Percentiles rank a stretch among this genome's conserved stretches.
These are phyloP conservation scores for Sonneratia alba DNA, from an alignment of 345 rosid species.

Conservation along the genomic window DNA sequence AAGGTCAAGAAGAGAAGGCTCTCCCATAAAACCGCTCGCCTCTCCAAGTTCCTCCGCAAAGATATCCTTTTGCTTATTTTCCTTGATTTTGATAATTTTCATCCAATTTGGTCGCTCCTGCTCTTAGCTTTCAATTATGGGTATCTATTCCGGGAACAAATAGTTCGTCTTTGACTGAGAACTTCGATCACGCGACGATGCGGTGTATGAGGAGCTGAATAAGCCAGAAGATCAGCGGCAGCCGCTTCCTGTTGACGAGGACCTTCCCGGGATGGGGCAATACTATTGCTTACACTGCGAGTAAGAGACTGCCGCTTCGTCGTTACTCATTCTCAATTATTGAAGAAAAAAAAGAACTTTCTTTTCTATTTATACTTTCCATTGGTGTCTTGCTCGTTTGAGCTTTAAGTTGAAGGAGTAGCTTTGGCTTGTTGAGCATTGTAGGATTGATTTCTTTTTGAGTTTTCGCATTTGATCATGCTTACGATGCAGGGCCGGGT, in stretches of 20 bases:
- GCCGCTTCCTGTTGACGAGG: slow-evolving; percentile 60
- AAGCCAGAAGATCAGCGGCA: slow-evolving; percentile 51
- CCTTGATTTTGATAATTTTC: background rate
- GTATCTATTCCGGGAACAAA: background rate
- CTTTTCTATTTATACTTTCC: background rate
- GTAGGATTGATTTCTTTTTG: background rate
- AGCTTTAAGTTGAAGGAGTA: background rate
- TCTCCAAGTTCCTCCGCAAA: slow-evolving; percentile 68
- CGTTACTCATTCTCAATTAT: background rate
- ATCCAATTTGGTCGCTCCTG: background rate
- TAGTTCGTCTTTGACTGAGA: slow-evolving; percentile 27
- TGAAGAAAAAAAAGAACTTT: no score
- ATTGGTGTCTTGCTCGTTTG: background rate
- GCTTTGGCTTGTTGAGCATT: background rate
- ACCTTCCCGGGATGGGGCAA: slow-evolving; percentile 99
- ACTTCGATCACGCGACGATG: slow-evolving; percentile 60
- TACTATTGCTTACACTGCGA: slow-evolving; percentile 95
- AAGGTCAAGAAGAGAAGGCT: slow-evolving; percentile 91
- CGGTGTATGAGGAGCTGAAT: slow-evolving; percentile 66
- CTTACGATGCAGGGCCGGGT: background rate
- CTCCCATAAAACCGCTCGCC: slow-evolving; percentile 88
- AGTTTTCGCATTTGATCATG: background rate
- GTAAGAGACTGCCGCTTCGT: slow-evolving; percentile 21
- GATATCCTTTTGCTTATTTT: slow-evolving; percentile 47
- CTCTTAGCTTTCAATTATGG: background rate